phyloP scores from a whole-genome alignment of 495 filamentous ascomycete genomes.

The Penicillium egyptiacum region DNA sequence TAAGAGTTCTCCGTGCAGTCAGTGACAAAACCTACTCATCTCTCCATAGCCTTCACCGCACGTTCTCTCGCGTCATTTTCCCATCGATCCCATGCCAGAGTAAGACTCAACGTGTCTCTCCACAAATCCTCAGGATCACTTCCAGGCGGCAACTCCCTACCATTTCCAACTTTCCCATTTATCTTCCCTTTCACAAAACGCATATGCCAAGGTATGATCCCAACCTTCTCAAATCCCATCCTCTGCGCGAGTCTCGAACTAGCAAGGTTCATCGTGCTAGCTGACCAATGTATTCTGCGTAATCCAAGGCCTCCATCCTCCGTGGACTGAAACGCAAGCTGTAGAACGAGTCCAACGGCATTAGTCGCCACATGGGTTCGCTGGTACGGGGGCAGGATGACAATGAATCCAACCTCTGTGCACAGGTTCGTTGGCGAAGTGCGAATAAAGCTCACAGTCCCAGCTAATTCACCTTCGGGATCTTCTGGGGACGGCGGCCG shows the following conservation, averaged over 20 bases:
- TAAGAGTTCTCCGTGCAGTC: not conserved
- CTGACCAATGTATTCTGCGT: slow-evolving; percentile 19
- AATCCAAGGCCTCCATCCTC: slow-evolving; percentile 23
- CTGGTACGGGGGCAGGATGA: slow-evolving; percentile 28
- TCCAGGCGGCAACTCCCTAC: slow-evolving; percentile 16
- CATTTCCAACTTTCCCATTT: slow-evolving; percentile 24
- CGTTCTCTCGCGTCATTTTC: slow-evolving; percentile 9
- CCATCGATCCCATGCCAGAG: slow-evolving; percentile 26
- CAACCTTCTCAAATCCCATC: slow-evolving; percentile 23
- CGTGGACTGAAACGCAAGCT: slow-evolving; percentile 8
- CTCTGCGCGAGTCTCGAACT: slow-evolving; percentile 22
- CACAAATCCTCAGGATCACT: slow-evolving; percentile 23
- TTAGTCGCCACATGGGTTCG: slow-evolving; percentile 24
- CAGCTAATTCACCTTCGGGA: slow-evolving; percentile 25
- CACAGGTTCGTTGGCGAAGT: slow-evolving; percentile 16
- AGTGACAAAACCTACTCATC: not conserved
- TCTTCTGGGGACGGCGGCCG: slow-evolving; percentile 21
- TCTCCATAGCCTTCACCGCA: slow-evolving; percentile 6
- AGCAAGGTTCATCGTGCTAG: slow-evolving; percentile 20
- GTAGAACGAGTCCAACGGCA: slow-evolving; percentile 22
- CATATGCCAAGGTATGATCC: slow-evolving; percentile 23
- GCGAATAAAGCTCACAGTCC: slow-evolving; percentile 23
- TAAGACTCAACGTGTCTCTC: slow-evolving; percentile 23
- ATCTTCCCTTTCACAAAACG: slow-evolving; percentile 21
- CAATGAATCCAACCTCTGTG: slow-evolving; percentile 26